phyloP scores from a whole-genome alignment of 306 rosid species.

The Cercis canadensis region DNA sequence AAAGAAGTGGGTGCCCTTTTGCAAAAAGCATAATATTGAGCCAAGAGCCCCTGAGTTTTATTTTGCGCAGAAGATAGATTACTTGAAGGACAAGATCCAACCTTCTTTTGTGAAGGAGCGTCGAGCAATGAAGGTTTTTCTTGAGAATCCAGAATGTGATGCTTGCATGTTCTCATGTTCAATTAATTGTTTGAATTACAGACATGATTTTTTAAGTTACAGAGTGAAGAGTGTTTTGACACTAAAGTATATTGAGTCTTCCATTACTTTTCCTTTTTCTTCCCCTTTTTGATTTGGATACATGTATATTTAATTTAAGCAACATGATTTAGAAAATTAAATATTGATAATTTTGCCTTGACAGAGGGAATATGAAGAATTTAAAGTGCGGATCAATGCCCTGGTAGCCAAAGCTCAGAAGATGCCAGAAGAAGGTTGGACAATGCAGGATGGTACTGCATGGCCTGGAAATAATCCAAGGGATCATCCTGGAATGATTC shows the following conservation, averaged over 20 bases:
- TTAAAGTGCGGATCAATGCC: slow-evolving; percentile 88
- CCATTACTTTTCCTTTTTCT: no score
- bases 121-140: slow-evolving; percentile 89
- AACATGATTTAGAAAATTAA: slow-evolving; percentile 7
- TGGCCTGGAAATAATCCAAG: slow-evolving; percentile 99
- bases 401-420: slow-evolving; percentile 96
- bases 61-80: slow-evolving; percentile 94
- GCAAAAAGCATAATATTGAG: slow-evolving; percentile 93
- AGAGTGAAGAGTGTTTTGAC: slow-evolving; percentile 11
- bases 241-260: neutral
- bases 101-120: slow-evolving; percentile 99
- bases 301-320: neutral
- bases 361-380: slow-evolving; percentile 98
- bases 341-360: slow-evolving; percentile 32
- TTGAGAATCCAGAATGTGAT: slow-evolving; percentile 2
- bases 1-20: slow-evolving; percentile 96
- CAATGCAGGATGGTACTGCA: slow-evolving; percentile 99
- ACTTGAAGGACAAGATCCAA: slow-evolving; percentile 96
- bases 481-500: slow-evolving; percentile 99
- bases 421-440: slow-evolving; percentile 99
- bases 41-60: slow-evolving; percentile 99
- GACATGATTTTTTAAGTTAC: neutral
- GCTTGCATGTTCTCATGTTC: slow-evolving; percentile 22
- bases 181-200: slow-evolving; percentile 23
- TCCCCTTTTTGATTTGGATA: neutral